Evolutionary conservation across 1,139 yeast species (phyloP), one percentile per base, ranked within the genome.

Genomic region (Debaryomyces singareniensis): DNA sequence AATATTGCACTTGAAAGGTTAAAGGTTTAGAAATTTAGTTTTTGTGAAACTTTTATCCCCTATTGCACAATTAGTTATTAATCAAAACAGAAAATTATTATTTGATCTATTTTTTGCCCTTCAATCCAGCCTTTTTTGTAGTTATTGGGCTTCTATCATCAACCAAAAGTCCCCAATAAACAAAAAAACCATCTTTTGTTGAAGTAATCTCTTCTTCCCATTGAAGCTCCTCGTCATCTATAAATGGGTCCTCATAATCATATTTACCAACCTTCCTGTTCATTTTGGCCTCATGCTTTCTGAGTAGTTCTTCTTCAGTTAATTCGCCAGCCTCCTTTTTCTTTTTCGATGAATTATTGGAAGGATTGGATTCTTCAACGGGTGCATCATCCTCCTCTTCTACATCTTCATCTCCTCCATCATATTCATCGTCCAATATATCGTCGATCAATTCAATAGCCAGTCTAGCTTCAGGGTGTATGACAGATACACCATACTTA

Each of bases 181-280:
- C 96, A 47, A 91, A 93, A 53, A 91, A 93, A 2, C 98, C 98
- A 48, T 91, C 97, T 42, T 84, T 83, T 0, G 96, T 87, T 1
- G 93, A 77, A 2, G 93, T 91, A 6, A 95, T 78, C 43, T 84
- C 93, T 51, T 89, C 96, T 53, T 91, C 97, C 84, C 93, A 84
- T 38, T 78, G 74, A 45, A 87, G 64, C 55, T 91, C 99, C 16
- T 84, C 75, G 53, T 93, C 98, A 58, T 93, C 99, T 37, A 93
- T 91, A 49, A 93, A 93, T 2, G 98, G 98, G 56, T 93, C 99
- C 38, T 84, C 80, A 32, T 75, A 68, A 51, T 93, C 98, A 53
- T 93, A 93, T 49, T 86, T 87, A 5, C 96, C 96, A 29, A 80
- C 82, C 53, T 75, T 71, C 37, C 87, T 68, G 48, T 78, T 79